Percentiles rank a stretch among this genome's conserved stretches.
phyloP scores from a whole-genome alignment of 164 flowering plant species.

The Chimonanthus salicifolius region DNA sequence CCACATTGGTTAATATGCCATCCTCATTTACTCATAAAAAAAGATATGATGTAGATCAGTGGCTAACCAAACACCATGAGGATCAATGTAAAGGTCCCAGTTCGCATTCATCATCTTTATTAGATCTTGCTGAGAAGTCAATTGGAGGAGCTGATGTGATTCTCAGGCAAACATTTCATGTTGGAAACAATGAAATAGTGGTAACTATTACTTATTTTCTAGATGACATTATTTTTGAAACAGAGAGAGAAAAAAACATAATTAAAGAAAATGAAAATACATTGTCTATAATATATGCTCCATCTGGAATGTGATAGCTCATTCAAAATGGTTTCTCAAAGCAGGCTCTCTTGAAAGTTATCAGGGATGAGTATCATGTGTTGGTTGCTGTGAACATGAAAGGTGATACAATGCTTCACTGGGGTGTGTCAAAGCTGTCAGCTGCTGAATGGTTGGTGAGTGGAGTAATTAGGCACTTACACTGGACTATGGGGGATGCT shows the following conservation, averaged over 20 bases:
- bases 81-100: slow-evolving; percentile 12
- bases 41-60: slow-evolving; percentile 28
- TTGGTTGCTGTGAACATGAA: slow-evolving; percentile 27
- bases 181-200: slow-evolving; percentile 31
- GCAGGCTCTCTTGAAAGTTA: slow-evolving; percentile 23
- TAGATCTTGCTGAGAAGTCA: slow-evolving; percentile 30
- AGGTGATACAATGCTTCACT: slow-evolving; percentile 34
- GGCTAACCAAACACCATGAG: slow-evolving; percentile 24
- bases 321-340: neutral
- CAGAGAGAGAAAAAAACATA: too few species aligned
- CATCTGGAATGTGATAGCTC: neutral
- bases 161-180: slow-evolving; percentile 20
- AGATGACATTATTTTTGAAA: neutral
- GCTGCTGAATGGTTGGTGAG: slow-evolving; percentile 44
- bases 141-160: slow-evolving; percentile 25
- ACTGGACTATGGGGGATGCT: neutral
- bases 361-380: slow-evolving; percentile 25
- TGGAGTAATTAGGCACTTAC: neutral
- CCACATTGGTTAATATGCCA: slow-evolving; percentile 7
- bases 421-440: slow-evolving; percentile 36
- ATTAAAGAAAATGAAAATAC: too few species aligned
- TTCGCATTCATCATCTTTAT: slow-evolving; percentile 12
- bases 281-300: neutral
- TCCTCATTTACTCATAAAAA: slow-evolving; percentile 10
- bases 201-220: slow-evolving; percentile 12